Percentiles rank a stretch among this genome's conserved stretches.
These are phyloP conservation scores for Phytophthora sp. DNA, from an alignment of 352 stramenopile genomes.

Conservation along the genomic window DNA sequence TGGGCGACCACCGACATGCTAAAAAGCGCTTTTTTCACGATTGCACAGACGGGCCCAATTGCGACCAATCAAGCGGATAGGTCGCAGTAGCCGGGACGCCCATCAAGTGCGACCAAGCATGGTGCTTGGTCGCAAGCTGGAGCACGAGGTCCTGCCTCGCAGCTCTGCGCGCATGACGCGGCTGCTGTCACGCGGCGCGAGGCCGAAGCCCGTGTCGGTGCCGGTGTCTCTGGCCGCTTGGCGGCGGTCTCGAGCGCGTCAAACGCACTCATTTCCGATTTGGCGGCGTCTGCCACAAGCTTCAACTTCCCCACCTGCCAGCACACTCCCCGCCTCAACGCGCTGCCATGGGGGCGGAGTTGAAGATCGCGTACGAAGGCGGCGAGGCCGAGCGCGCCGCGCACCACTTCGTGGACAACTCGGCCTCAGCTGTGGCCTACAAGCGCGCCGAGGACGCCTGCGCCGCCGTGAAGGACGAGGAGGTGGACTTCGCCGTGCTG, in stretches of 20 bases:
- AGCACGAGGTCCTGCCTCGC: not conserved
- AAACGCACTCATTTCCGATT: conserved; percentile 28
- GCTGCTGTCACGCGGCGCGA: not conserved
- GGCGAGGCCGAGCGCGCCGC: conserved; percentile 91
- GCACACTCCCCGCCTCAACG: conserved; percentile 13
- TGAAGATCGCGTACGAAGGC: conserved; percentile 95
- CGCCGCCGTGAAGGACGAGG: conserved; percentile 63
- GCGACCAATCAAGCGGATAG: conserved; percentile 30
- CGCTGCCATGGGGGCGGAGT: conserved; percentile 36
- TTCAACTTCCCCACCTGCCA: conserved; percentile 4
- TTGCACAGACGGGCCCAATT: conserved; percentile 1
- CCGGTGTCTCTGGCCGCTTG: not conserved
- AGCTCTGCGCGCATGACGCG: not conserved
- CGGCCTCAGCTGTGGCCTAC: conserved; percentile 39
- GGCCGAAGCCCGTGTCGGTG: not conserved
- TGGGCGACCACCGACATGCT: too few species aligned
- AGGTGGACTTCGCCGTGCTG: conserved; percentile 95
- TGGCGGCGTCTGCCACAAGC: conserved; percentile 16
- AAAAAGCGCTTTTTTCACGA: too few species aligned
- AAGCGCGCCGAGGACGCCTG: conserved; percentile 49
- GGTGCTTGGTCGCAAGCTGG: conserved; percentile 23
- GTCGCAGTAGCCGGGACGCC: conserved; percentile 9
- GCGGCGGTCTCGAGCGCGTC: too few species aligned
- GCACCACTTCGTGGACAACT: conserved; percentile 29
- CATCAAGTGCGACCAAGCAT: conserved; percentile 24